Conservation (phyloP, 2,329 filamentous ascomycete species). For the Colletotrichum lini region DNA sequence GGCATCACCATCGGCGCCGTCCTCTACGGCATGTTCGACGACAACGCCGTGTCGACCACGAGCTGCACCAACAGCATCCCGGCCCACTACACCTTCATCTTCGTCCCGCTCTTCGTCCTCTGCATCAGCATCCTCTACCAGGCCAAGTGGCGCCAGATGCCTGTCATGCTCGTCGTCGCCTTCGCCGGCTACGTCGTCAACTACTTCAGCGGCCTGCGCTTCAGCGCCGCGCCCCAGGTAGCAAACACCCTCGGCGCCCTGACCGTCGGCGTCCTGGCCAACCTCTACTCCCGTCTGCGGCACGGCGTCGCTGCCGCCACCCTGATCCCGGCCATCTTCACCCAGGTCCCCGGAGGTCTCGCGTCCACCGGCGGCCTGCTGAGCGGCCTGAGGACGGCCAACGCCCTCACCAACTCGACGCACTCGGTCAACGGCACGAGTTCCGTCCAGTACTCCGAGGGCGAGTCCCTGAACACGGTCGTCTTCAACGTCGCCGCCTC, state of each 20-base stretch:
- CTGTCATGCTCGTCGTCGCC: constrained; percentile 82
- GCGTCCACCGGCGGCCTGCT: constrained; percentile 63
- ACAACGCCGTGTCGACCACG: constrained; percentile 62
- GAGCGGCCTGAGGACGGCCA: constrained; percentile 61
- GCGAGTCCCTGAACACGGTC: constrained; percentile 51
- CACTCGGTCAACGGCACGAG: constrained; percentile 54
- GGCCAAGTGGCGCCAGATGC: constrained; percentile 85
- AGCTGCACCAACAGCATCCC: constrained; percentile 61
- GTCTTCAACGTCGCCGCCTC: constrained; percentile 63
- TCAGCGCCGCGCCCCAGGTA: constrained; percentile 80
- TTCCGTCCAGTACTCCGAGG: constrained; percentile 45
- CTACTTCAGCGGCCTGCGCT: constrained; percentile 77
- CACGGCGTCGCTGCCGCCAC: constrained; percentile 66
- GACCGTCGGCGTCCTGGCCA: constrained; percentile 82
- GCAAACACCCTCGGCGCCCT: constrained; percentile 84
- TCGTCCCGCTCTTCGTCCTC: constrained; percentile 80
- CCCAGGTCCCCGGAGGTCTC: constrained; percentile 63
- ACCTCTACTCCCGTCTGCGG: constrained; percentile 77
- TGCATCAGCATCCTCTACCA: constrained; percentile 85
- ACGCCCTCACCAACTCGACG: constrained; percentile 58
- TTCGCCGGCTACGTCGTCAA: constrained; percentile 83
- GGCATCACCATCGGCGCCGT: constrained; percentile 78
- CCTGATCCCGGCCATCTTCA: constrained; percentile 64
- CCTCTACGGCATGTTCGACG: constrained; percentile 74
- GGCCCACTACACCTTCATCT: constrained; percentile 71